Base-by-base conservation (phyloP, 306 rosid species). In the Ormosia emarginata region DNA sequence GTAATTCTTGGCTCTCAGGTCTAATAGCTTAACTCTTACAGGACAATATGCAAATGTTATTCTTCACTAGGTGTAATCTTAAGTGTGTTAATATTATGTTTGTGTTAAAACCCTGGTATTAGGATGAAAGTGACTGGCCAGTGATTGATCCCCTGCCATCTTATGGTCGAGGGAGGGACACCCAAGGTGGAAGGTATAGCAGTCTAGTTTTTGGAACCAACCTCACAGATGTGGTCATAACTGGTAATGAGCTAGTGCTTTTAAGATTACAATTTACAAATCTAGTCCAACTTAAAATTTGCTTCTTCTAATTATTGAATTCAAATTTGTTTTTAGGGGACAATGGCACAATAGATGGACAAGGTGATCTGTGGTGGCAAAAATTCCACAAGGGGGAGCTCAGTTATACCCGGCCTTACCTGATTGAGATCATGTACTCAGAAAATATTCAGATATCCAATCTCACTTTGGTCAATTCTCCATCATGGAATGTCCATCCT, bases 1-100 rank as follows among this genome's bases (percentile, higher is more conserved):
- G 87, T 88, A 0, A 77, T 93, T 74, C 98, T 93, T 56, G 99
- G 67, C n/a, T 86, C 97, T 64, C 94, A 92, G 97, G 99, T 92
- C 17, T 50, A 24, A 8, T 57, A 68, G 40, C 47, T 18, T 47
- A 39, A 49, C 44, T 71, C 5, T 63, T 52, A 9, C 53, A 5
- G 12, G 24, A 70, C 49, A 41, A 44, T 68, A 74, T 40, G 75
- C 43, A 39, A 66, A 66, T 80, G 70, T 63, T 37, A 18, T 71
- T 74, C 67, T 61, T 55, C 70, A 62, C 24, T 49, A 11, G 33
- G 68, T 49, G 76, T 39, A 6, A 67, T 74, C 55, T 55, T 55
- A n/a, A 52, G 12, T 64, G 53, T 30, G 32, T 41, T n/a, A 9
- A 70, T 58, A 8, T n/a, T 37, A 41, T 39, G 44, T 30, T 47